Percentiles rank a stretch among this genome's conserved stretches.
These are phyloP conservation scores for Daldinia concentrica DNA, from an alignment of 495 filamentous ascomycete genomes.

Conservation along the genomic window DNA sequence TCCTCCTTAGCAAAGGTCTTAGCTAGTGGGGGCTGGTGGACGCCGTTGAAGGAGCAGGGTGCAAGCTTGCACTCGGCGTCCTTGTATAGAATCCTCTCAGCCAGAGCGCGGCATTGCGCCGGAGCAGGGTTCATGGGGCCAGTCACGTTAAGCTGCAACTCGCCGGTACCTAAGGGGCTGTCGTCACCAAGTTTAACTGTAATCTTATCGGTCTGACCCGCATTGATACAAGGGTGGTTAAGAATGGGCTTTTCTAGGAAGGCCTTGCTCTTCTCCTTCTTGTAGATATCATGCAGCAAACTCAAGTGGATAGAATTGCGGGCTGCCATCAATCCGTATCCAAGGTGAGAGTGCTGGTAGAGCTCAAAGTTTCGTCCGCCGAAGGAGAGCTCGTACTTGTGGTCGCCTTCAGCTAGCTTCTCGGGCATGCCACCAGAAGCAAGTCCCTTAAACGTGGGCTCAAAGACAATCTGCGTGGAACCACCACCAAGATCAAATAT, in stretches of 20 bases:
- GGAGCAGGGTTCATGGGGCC: slow-evolving; percentile 78
- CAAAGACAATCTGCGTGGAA: slow-evolving; percentile 97
- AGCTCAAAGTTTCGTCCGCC: slow-evolving; percentile 89
- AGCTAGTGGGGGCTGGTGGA: slow-evolving; percentile 90
- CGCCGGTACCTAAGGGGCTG: slow-evolving; percentile 67
- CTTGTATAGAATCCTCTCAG: slow-evolving; percentile 91
- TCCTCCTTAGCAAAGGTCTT: slow-evolving; percentile 95
- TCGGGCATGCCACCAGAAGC: slow-evolving; percentile 84
- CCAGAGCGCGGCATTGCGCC: slow-evolving; percentile 87
- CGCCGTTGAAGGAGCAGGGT: slow-evolving; percentile 96
- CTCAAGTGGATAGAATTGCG: slow-evolving; percentile 82
- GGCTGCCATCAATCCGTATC: slow-evolving; percentile 95
- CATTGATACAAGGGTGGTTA: slow-evolving; percentile 86
- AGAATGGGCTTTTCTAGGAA: slow-evolving; percentile 73
- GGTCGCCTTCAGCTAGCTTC: slow-evolving; percentile 85
- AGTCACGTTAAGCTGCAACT: slow-evolving; percentile 80
- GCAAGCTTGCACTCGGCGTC: slow-evolving; percentile 80
- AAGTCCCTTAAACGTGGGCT: slow-evolving; percentile 86
- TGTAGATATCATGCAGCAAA: slow-evolving; percentile 68
- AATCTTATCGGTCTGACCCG: slow-evolving; percentile 75
- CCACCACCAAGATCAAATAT: slow-evolving; percentile 94
- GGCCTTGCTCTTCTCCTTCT: slow-evolving; percentile 57
- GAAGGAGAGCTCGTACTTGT: slow-evolving; percentile 93
- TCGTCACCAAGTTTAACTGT: slow-evolving; percentile 69
- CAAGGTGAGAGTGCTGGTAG: slow-evolving; percentile 99